Evolutionary conservation across 352 stramenopile genomes (phyloP), one percentile per base, ranked within the genome.

Genomic region (Globisporangium spiculum): DNA sequence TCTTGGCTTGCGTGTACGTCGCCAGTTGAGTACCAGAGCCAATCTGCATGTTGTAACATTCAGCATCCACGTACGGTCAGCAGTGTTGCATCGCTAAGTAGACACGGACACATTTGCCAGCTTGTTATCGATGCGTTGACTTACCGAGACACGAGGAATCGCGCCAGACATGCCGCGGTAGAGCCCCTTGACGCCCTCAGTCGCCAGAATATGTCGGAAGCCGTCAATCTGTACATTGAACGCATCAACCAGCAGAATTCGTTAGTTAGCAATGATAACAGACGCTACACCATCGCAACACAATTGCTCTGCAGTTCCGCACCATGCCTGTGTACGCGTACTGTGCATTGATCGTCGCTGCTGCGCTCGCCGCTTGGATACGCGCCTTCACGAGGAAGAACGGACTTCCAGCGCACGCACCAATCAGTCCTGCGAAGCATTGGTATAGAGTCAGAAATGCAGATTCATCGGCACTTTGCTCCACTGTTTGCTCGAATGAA

Each of bases 251-350:
- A 46, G 12, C 38, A 56, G 10, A 27, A 24, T 1, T 56, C 50
- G 50, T 20, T n/a, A 7, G 24, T 20, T 57, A 30, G 22, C 12
- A n/a, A 34, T 57, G 27, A 4, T n/a, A n/a, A 20, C 52, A 57
- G 24, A 32, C 12, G 18, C 24, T 34, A 30, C 24, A 20, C 22
- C n/a, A 57, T 20, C 3, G 7, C 24, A 32, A 20, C 24, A 6
- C 54, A 20, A 48, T 50, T 24, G 44, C 5, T 22, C 7, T 52
- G 44, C 5, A 7, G 18, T 10, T 3, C 26, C 72, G 22, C 78
- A 96, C 88, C 87, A 94, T 94, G 74, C 84, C 80, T 3, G 72
- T 84, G 73, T 96, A 96, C 7, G 88, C 75, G 63, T 96, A 96
- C 63, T 94, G 87, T 7, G 86, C 75, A 72, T 96, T 94, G 56